Evolutionary conservation across 1,284 basidiomycete genomes (phyloP), one percentile per base, ranked within the genome.

Genomic region (Trichosporon sp.): DNA sequence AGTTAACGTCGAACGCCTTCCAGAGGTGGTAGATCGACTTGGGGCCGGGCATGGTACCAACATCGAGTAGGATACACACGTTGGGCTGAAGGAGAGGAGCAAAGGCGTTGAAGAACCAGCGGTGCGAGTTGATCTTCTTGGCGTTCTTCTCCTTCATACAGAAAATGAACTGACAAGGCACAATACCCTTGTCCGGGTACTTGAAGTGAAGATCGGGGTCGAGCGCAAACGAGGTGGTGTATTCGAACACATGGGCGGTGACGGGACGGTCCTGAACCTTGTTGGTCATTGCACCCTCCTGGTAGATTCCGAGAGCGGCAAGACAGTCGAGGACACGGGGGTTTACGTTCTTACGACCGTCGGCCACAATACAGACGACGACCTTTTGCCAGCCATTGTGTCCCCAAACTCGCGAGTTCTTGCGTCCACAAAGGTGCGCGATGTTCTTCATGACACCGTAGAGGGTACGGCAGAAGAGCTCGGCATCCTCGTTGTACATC

Each of bases 351-450:
- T 91, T 92, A 31, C 97, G 90, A 0, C 96, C 97, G 79, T 99
- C 96, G 0, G 95, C 92, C 43, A 99, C 91, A 75, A 99, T 97
- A 80, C 93, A 96, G 2, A 98, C 92, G 2, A 97, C 94, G 19
- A 97, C 91, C 89, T 97, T 98, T 81, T 98, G 94, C 96, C 96
- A 99, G 0, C 94, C 91, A 69, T 98, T 93, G 6, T 90, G 89
- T 2, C 96, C 96, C 97, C 96, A 99, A 0, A 94, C 96, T 71
- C 93, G 90, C 11, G 93, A 96, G 78, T 94, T 94, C 84, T 96
- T 95, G 46, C 96, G 88, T 10, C 92, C 91, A 82, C 96, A 98
- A 6, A 98, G 87, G 83, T 97, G 92, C 1, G 90, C 87, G 64
- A 95, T 93, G 80, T 93, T 95, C 73, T 85, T 87, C 95, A 98